These are phyloP conservation scores for Aspergillus alliaceus DNA, from an alignment of 2,329 filamentous ascomycete species.

Conservation along the genomic window DNA sequence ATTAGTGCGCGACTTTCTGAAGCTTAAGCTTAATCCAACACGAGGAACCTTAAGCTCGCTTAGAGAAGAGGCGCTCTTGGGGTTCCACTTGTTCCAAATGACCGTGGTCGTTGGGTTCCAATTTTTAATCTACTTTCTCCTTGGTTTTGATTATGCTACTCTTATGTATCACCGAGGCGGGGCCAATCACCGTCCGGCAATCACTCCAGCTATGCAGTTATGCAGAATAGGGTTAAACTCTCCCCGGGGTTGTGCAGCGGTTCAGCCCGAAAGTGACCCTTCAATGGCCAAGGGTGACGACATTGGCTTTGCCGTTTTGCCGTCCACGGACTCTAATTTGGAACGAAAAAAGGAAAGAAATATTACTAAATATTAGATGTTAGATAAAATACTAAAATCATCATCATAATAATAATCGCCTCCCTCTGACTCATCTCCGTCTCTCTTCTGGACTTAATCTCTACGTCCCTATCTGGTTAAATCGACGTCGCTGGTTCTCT, in stretches of 20 bases:
- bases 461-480: not conserved
- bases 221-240: slow-evolving; percentile 15
- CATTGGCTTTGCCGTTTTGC: slow-evolving; percentile 10
- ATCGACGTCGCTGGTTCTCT: too few species aligned
- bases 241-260: slow-evolving; percentile 16
- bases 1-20: slow-evolving; percentile 37
- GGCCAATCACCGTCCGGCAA: not conserved
- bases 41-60: slow-evolving; percentile 42
- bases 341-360: not conserved
- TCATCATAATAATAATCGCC: too few species aligned
- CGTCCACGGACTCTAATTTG: slow-evolving; percentile 7
- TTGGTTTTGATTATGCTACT: slow-evolving; percentile 1
- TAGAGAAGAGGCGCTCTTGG: slow-evolving; percentile 23
- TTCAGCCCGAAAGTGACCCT: slow-evolving; percentile 18
- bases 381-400: too few species aligned
- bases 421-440: too few species aligned
- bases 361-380: not conserved
- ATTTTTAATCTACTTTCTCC: slow-evolving; percentile 1
- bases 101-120: not conserved
- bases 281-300: slow-evolving; percentile 14
- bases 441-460: too few species aligned
- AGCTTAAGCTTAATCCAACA: slow-evolving; percentile 49
- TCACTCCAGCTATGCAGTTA: not conserved
- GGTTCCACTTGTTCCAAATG: slow-evolving; percentile 11
- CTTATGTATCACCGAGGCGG: not conserved